Percentiles rank a stretch among this genome's conserved stretches.
These are phyloP conservation scores for Dothideomycetes sp. DNA, from an alignment of 2,329 filamentous ascomycete genomes.

Conservation along the genomic window DNA sequence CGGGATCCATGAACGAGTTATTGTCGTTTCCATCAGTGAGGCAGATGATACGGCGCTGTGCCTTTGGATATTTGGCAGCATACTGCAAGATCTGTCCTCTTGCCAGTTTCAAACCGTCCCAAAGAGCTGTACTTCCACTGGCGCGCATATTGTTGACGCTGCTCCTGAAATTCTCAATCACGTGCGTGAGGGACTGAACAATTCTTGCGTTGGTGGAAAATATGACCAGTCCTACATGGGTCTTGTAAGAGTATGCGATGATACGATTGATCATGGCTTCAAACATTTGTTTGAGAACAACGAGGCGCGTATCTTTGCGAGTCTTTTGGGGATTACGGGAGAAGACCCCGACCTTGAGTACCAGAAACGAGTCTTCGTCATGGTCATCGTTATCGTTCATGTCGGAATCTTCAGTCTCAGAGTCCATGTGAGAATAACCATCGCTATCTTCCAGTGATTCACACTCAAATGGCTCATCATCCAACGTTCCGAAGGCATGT, in stretches of 20 bases:
- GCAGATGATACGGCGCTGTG: constrained; percentile 30
- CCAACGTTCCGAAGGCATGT: not conserved
- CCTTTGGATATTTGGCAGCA: constrained; percentile 24
- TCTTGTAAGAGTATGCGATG: constrained; percentile 30
- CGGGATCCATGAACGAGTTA: constrained; percentile 20
- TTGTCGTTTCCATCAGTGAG: constrained; percentile 31
- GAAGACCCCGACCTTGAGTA: not conserved
- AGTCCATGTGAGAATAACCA: not conserved
- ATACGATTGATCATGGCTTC: constrained; percentile 29
- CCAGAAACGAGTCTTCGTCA: not conserved
- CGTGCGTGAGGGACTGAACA: constrained; percentile 23
- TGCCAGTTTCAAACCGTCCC: constrained; percentile 29
- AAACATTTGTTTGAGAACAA: constrained; percentile 32
- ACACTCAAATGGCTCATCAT: not conserved
- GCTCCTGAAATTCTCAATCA: constrained; percentile 30
- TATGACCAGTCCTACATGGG: constrained; percentile 29
- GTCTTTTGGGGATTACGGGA: not conserved
- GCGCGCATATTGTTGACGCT: constrained; percentile 24
- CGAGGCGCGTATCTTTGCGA: constrained; percentile 18
- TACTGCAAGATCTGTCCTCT: constrained; percentile 26
- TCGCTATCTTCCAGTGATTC: not conserved
- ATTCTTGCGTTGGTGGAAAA: constrained; percentile 24
- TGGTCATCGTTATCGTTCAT: not conserved
- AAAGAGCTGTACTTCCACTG: constrained; percentile 28
- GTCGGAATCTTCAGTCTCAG: not conserved